A percentile compares a stretch with the other conserved stretches of the same genome.
Conservation (phyloP, 1,139 yeast species). For the Geotrichum histeridarum region DNA sequence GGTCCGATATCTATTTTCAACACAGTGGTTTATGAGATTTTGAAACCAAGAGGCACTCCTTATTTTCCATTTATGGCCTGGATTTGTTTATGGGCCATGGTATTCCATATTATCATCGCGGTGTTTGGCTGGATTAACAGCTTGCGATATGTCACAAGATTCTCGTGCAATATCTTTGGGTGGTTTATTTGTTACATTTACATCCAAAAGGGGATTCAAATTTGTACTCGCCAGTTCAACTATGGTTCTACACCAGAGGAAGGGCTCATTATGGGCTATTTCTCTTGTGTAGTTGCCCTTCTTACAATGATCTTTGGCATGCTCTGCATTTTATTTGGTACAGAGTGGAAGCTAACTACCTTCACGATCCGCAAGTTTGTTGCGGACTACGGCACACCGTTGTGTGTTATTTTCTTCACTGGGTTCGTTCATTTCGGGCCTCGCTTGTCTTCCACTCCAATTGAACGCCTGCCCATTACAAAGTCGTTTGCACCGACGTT, state of each 20-base stretch:
- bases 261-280: conserved; percentile 59
- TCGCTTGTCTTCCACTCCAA: conserved; percentile 47
- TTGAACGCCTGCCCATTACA: conserved; percentile 66
- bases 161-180: conserved; percentile 92
- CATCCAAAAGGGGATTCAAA: conserved; percentile 84
- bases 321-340: conserved; percentile 56
- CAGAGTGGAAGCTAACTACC: conserved; percentile 55
- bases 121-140: conserved; percentile 63
- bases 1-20: conserved; percentile 82
- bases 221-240: conserved; percentile 64
- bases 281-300: conserved; percentile 68
- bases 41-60: conserved; percentile 58
- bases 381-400: conserved; percentile 80
- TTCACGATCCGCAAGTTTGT: conserved; percentile 61
- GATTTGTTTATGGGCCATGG: conserved; percentile 89
- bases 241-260: conserved; percentile 30
- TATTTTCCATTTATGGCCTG: conserved; percentile 94
- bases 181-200: conserved; percentile 86
- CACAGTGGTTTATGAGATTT: conserved; percentile 81
- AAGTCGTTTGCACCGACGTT: conserved; percentile 70
- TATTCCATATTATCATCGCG: conserved; percentile 71
- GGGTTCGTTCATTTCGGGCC: conserved; percentile 92
- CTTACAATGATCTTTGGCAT: conserved; percentile 72
- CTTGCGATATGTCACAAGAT: conserved; percentile 68
- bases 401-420: conserved; percentile 79